phyloP scores from a whole-genome alignment of 2,329 filamentous ascomycete genomes.

The Xenoacremonium recifei region DNA sequence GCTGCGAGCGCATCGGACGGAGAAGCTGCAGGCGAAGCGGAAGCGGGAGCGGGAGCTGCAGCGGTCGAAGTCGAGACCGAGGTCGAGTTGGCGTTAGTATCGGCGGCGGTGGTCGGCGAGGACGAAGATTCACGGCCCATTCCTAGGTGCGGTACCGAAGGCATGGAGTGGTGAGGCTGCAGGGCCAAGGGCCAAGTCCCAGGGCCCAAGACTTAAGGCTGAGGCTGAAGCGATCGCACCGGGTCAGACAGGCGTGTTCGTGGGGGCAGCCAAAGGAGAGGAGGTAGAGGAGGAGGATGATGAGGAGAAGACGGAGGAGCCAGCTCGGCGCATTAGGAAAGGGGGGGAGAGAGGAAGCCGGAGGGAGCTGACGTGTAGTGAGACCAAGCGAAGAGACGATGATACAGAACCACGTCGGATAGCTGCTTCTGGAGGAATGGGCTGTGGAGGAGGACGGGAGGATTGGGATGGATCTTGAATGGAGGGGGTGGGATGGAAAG shows the following conservation, averaged over 20 bases:
- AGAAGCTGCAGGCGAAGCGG: slow-evolving; percentile 35
- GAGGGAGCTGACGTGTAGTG: too few species aligned
- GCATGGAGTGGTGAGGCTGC: slow-evolving; percentile 18
- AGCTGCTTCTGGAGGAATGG: too few species aligned
- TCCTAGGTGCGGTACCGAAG: slow-evolving; percentile 26
- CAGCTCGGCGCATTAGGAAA: neutral
- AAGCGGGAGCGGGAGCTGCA: slow-evolving; percentile 38
- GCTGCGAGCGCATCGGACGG: slow-evolving; percentile 28
- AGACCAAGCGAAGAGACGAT: too few species aligned
- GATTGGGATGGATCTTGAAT: neutral
- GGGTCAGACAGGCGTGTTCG: neutral
- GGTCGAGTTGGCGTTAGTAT: slow-evolving; percentile 34
- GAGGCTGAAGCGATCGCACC: slow-evolving; percentile 7
- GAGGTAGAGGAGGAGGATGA: too few species aligned
- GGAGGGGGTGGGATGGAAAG: neutral
- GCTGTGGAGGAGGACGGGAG: neutral
- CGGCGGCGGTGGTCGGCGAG: slow-evolving; percentile 33
- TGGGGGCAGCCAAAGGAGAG: neutral
- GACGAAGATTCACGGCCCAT: slow-evolving; percentile 27
- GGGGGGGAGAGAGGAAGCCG: neutral
- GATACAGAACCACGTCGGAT: too few species aligned
- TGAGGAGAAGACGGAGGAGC: neutral
- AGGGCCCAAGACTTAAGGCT: too few species aligned
- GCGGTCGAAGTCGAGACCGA: slow-evolving; percentile 30
- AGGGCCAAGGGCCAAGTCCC: neutral